Percentiles rank a stretch among this genome's conserved stretches.
phyloP scores from a whole-genome alignment of 371 early-diverging fungal species.

The Actinomucor elegans region DNA sequence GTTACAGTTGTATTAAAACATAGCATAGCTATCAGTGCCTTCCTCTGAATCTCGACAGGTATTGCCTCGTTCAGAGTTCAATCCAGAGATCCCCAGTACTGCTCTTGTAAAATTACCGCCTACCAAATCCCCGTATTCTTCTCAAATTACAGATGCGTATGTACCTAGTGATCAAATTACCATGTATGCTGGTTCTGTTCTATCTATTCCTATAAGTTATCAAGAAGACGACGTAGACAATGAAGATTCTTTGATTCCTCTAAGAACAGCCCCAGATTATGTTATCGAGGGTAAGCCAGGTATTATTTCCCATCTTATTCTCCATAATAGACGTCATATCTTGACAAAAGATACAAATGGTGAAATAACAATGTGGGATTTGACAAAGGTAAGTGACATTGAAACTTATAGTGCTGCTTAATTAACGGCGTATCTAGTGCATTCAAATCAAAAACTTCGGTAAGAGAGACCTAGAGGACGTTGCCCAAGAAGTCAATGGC shows the following conservation, averaged over 20 bases:
- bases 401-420: not conserved
- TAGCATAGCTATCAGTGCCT: constrained; percentile 55
- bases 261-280: constrained; percentile 39
- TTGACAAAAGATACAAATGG: constrained; percentile 85
- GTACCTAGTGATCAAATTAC: constrained; percentile 40
- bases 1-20: not conserved
- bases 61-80: constrained; percentile 48
- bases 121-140: constrained; percentile 26
- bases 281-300: constrained; percentile 54
- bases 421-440: constrained; percentile 36
- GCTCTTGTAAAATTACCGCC: constrained; percentile 47
- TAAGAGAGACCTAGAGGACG: constrained; percentile 57
- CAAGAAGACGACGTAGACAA: constrained; percentile 46
- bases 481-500: constrained; percentile 66
- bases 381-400: constrained; percentile 64
- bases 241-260: constrained; percentile 38
- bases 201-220: constrained; percentile 53
- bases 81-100: constrained; percentile 41
- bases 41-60: constrained; percentile 42
- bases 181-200: constrained; percentile 47
- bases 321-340: constrained; percentile 86
- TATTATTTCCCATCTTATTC: constrained; percentile 62
- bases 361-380: constrained; percentile 87
- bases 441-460: constrained; percentile 58
- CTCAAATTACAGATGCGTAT: constrained; percentile 33